These are phyloP conservation scores for Mesembryanthemum crystallinum DNA, from an alignment of 148 eudicot species.

Conservation along the genomic window DNA sequence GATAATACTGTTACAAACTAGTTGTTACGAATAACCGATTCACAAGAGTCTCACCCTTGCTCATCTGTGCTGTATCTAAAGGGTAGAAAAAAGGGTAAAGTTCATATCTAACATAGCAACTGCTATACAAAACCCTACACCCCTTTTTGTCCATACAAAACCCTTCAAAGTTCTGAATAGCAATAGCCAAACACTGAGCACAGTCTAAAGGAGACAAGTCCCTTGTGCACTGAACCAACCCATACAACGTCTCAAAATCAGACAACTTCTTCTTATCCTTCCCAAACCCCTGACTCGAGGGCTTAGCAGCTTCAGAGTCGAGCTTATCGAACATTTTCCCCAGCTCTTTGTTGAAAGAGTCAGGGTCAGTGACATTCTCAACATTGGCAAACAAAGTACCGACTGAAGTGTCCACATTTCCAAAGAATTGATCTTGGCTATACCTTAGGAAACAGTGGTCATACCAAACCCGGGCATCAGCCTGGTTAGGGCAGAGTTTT, in stretches of 20 bases:
- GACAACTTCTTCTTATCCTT: slow-evolving; percentile 47
- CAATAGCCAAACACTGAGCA: slow-evolving; percentile 66
- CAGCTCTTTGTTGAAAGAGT: slow-evolving; percentile 44
- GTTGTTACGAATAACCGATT: neutral
- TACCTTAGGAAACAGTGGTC: slow-evolving; percentile 79
- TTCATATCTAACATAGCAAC: slow-evolving; percentile 73
- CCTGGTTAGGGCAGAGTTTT: slow-evolving; percentile 43
- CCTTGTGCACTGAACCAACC: slow-evolving; percentile 68
- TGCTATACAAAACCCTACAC: slow-evolving; percentile 67
- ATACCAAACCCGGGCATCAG: slow-evolving; percentile 71
- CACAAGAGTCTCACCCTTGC: slow-evolving; percentile 12
- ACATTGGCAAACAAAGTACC: slow-evolving; percentile 45
- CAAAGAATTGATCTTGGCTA: slow-evolving; percentile 42
- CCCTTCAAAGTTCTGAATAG: slow-evolving; percentile 44
- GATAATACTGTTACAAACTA: neutral
- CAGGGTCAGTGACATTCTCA: slow-evolving; percentile 46
- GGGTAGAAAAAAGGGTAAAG: slow-evolving; percentile 76
- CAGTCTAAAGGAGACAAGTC: slow-evolving; percentile 52
- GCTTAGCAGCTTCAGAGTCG: slow-evolving; percentile 37
- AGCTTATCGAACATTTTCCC: slow-evolving; percentile 42
- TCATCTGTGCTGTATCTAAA: slow-evolving; percentile 24
- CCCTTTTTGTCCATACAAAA: slow-evolving; percentile 57
- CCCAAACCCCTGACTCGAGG: slow-evolving; percentile 52
- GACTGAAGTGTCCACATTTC: slow-evolving; percentile 49
- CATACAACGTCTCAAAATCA: slow-evolving; percentile 53